These are phyloP conservation scores for Neoboletus brunneissimus DNA, from an alignment of 768 basidiomycete species.

Conservation along the genomic window DNA sequence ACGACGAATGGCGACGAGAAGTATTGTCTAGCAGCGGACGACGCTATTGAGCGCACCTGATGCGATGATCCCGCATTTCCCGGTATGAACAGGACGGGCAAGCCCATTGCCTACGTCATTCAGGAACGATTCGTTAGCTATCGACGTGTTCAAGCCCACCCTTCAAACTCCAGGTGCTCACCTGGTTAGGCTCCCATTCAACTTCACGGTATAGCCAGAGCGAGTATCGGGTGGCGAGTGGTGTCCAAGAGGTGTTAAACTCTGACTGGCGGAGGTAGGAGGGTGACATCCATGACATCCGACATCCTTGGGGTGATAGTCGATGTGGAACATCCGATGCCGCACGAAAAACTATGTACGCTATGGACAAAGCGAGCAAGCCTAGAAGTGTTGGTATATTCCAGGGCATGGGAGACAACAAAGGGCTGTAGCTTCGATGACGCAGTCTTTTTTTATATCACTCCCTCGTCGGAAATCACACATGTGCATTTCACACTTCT, in stretches of 20 bases:
- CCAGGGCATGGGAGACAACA: slow-evolving; percentile 11
- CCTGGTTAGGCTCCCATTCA: slow-evolving; percentile 73
- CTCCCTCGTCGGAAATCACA: neutral
- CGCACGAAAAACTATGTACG: slow-evolving; percentile 42
- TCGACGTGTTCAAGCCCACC: slow-evolving; percentile 2
- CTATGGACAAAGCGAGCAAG: slow-evolving; percentile 38
- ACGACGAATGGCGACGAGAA: slow-evolving; percentile 58
- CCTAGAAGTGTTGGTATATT: slow-evolving; percentile 14
- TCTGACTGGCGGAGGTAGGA: slow-evolving; percentile 73
- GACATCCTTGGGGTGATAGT: slow-evolving; percentile 87
- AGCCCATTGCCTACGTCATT: slow-evolving; percentile 40
- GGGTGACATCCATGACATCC: slow-evolving; percentile 96
- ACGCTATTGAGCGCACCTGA: slow-evolving; percentile 93
- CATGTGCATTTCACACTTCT: slow-evolving; percentile 29
- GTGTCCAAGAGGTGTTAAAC: slow-evolving; percentile 69
- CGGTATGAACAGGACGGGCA: slow-evolving; percentile 94
- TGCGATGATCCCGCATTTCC: slow-evolving; percentile 95
- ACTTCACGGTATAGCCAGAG: slow-evolving; percentile 91
- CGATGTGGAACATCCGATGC: slow-evolving; percentile 42
- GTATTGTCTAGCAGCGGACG: slow-evolving; percentile 81
- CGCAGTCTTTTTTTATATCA: neutral
- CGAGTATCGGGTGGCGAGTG: slow-evolving; percentile 69
- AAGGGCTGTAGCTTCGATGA: neutral
- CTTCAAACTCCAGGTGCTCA: slow-evolving; percentile 25
- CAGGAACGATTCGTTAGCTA: slow-evolving; percentile 2